A percentile compares a stretch with the other conserved stretches of the same genome.
Conservation (phyloP, 768 basidiomycete genomes). For the Clavaria fumosa region DNA sequence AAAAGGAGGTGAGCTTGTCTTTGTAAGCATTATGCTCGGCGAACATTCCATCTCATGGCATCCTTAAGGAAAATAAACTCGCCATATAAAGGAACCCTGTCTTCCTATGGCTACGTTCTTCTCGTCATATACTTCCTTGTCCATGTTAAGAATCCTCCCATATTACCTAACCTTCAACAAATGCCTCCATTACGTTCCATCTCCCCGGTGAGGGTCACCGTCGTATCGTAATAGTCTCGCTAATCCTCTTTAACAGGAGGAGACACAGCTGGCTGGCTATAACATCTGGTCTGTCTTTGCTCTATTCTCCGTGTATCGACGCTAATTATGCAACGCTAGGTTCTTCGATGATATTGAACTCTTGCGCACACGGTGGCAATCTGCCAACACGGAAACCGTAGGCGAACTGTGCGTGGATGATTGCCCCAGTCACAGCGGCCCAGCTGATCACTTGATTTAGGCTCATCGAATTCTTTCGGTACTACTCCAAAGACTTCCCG, state of each 20-base stretch:
- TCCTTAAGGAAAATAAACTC: conserved; percentile 84
- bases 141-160: conserved; percentile 94
- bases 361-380: conserved; percentile 82
- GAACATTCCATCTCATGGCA: conserved; percentile 4
- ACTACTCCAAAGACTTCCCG: conserved; percentile 84
- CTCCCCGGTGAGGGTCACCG: conserved; percentile 37
- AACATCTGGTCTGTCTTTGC: conserved; percentile 51
- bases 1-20: conserved; percentile 56
- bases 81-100: conserved; percentile 91
- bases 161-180: conserved; percentile 90
- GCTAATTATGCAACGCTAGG: conserved; percentile 25
- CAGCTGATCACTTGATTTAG: conserved; percentile 25
- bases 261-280: conserved; percentile 63
- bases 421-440: not conserved
- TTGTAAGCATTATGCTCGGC: not conserved
- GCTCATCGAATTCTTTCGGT: conserved; percentile 95
- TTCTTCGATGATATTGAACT: conserved; percentile 98
- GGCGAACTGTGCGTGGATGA: conserved; percentile 67
- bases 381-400: conserved; percentile 82
- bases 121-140: conserved; percentile 96
- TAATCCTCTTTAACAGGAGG: conserved; percentile 35
- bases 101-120: conserved; percentile 94
- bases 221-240: conserved; percentile 6
- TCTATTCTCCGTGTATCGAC: not conserved
- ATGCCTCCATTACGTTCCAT: conserved; percentile 86